Conservation (phyloP, 2,329 filamentous ascomycete species). For the Dendrostoma leiphaemia region DNA sequence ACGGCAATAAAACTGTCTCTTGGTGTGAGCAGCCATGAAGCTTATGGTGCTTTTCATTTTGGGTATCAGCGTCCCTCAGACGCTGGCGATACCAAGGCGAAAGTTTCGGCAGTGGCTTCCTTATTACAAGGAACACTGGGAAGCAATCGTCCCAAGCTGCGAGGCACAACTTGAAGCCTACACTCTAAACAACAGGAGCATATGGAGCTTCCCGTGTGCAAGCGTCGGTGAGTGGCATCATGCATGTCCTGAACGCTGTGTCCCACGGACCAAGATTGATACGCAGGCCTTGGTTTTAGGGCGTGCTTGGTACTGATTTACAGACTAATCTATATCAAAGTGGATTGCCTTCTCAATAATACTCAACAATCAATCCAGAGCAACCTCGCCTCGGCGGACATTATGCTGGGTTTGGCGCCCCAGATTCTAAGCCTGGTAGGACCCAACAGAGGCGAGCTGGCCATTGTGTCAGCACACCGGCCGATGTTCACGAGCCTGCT, state of each 20-base stretch:
- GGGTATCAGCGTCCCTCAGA: background rate
- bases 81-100: background rate
- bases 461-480: background rate
- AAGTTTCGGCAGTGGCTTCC: conserved; percentile 3
- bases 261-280: too few species aligned
- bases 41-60: background rate
- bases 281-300: too few species aligned
- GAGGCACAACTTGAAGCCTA: background rate
- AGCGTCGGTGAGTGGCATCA: background rate
- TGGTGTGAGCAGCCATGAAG: background rate
- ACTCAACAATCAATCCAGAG: background rate
- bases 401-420: background rate
- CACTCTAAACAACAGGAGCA: background rate
- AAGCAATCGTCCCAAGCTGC: background rate
- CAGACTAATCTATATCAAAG: background rate
- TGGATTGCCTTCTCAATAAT: background rate
- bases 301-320: too few species aligned
- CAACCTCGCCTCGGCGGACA: conserved; percentile 3
- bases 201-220: background rate
- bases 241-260: too few species aligned
- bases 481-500: background rate
- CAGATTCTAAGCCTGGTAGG: background rate
- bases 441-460: conserved; percentile 1
- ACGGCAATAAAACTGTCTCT: too few species aligned
- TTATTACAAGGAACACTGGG: conserved; percentile 1